Base-by-base conservation (phyloP, 306 rosid species). In the Crataegus laevigata region DNA sequence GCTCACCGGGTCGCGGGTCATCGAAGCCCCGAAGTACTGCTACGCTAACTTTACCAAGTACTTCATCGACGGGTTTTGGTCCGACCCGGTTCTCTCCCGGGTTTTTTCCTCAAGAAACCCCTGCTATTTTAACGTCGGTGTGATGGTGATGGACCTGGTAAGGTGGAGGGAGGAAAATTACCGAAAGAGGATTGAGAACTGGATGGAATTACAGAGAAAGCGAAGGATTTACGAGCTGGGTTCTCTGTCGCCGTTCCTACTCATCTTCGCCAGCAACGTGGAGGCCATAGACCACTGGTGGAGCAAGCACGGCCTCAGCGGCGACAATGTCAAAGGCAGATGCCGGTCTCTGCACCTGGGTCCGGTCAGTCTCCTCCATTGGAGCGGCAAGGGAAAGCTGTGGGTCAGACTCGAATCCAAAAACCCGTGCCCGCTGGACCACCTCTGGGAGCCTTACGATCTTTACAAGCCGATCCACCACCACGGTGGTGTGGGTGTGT, bases 361-460 rank as follows among this genome's bases (percentile, higher is more conserved):
- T 8, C 98, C 97, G 14, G 98, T 94, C 4, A 89, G 93, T 43
- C 75, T 94, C 64, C 83, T 94, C 6, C 99, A 94, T 79, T 94
- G 99, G 99, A 92, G 97, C 34, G 99, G 99, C 3, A 94, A 94
- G 38, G 99, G 99, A 51, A 94, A 94, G 77, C 99, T 98, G 0
- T 94, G 99, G 99, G 99, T 86, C 3, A 86, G 99, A 74, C 87
- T 94, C 4, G 99, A 94, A 10, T 82, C 76, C 10, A 82, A 84
- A 32, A 82, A 87, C 10, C 87, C 99, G 12, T 94, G 99, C 69
- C 91, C 92, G 0, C 71, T 94, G 34, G 99, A 94, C 72, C 72
- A 81, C 5, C 88, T 94, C 3, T 94, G 98, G 98, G 90, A 88
- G 84, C 98, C 98, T 18, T 94, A 94, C 75, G 98, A 94, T 87